Percentiles rank a stretch among this genome's conserved stretches.
Evolutionary conservation across 202 grass and related monocot species (phyloP).

Genomic region (Elaeis oleifera): DNA sequence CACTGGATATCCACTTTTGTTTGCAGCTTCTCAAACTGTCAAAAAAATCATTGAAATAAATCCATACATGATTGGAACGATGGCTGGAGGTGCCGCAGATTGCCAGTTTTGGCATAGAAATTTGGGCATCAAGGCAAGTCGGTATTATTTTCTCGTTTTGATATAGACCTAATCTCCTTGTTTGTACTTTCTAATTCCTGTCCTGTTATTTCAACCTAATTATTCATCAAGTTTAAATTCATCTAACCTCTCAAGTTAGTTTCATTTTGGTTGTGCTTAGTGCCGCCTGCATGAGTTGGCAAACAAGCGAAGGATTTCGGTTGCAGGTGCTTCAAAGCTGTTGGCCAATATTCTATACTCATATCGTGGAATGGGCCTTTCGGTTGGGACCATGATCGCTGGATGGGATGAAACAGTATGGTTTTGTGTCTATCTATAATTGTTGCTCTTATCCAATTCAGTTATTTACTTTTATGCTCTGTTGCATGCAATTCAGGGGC

Average conservation of each 20-base stretch:
- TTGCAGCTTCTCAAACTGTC: constrained; percentile 80
- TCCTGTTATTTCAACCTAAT: too few species aligned
- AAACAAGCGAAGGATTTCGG: constrained; percentile 87
- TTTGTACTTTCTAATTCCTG: too few species aligned
- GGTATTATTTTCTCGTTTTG: too few species aligned
- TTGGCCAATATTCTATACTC: constrained; percentile 91
- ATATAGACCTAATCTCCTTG: too few species aligned
- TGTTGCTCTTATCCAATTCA: too few species aligned
- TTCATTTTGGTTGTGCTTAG: constrained; percentile 33
- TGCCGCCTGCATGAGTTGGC: constrained; percentile 78
- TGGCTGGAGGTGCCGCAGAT: constrained; percentile 93
- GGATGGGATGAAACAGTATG: constrained; percentile 91
- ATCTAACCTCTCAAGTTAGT: neutral
- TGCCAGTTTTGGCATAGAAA: constrained; percentile 97
- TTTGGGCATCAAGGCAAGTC: constrained; percentile 67
- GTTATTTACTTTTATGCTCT: too few species aligned
- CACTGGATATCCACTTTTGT: neutral
- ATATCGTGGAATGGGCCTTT: constrained; percentile 86
- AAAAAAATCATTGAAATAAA: constrained; percentile 99
- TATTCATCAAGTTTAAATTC: too few species aligned
- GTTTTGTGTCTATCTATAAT: too few species aligned
- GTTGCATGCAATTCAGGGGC: constrained; percentile 41
- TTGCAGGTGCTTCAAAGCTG: constrained; percentile 78
- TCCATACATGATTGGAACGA: constrained; percentile 94
- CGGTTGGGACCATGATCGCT: constrained; percentile 95